Percentiles rank a stretch among this genome's conserved stretches.
phyloP scores from a whole-genome alignment of 176 grass and related monocot species.

The Aegilops umbellulata region DNA sequence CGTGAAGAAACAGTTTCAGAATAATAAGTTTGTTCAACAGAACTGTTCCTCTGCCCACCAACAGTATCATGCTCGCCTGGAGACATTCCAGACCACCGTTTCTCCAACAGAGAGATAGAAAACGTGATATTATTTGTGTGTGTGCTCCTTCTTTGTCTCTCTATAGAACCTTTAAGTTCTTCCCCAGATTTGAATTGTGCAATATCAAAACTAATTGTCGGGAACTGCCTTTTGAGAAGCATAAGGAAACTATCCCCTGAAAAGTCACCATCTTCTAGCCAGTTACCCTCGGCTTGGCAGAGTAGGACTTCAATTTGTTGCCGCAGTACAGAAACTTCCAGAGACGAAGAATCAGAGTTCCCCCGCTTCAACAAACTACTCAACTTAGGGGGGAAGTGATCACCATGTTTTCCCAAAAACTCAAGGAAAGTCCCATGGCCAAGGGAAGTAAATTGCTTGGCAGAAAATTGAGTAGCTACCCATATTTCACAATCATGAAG shows the following conservation, averaged over 20 bases:
- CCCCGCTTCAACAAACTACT: slow-evolving; percentile 48
- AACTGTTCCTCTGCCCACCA: slow-evolving; percentile 5
- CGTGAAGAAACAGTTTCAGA: slow-evolving; percentile 46
- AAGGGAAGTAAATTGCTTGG: slow-evolving; percentile 72
- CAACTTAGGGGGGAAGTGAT: slow-evolving; percentile 47
- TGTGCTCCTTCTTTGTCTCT: slow-evolving; percentile 44
- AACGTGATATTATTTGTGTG: slow-evolving; percentile 54
- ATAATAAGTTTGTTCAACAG: slow-evolving; percentile 46
- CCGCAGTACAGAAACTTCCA: slow-evolving; percentile 53
- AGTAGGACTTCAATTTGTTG: slow-evolving; percentile 68
- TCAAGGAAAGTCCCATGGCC: slow-evolving; percentile 75
- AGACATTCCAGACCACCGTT: slow-evolving; percentile 50
- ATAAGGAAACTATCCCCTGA: slow-evolving; percentile 51
- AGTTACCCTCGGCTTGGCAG: slow-evolving; percentile 53
- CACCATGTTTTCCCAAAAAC: slow-evolving; percentile 72
- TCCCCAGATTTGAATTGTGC: slow-evolving; percentile 38
- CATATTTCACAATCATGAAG: slow-evolving; percentile 74
- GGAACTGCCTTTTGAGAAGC: slow-evolving; percentile 87
- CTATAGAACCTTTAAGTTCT: slow-evolving; percentile 26
- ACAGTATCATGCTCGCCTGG: slow-evolving; percentile 15
- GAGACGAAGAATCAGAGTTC: slow-evolving; percentile 31
- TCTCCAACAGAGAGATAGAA: slow-evolving; percentile 77
- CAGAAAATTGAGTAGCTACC: slow-evolving; percentile 58
- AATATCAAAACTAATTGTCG: slow-evolving; percentile 60
- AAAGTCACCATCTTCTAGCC: slow-evolving; percentile 39